phyloP scores from a whole-genome alignment of 2,329 filamentous ascomycete species.

The Aspergillus ustus region DNA sequence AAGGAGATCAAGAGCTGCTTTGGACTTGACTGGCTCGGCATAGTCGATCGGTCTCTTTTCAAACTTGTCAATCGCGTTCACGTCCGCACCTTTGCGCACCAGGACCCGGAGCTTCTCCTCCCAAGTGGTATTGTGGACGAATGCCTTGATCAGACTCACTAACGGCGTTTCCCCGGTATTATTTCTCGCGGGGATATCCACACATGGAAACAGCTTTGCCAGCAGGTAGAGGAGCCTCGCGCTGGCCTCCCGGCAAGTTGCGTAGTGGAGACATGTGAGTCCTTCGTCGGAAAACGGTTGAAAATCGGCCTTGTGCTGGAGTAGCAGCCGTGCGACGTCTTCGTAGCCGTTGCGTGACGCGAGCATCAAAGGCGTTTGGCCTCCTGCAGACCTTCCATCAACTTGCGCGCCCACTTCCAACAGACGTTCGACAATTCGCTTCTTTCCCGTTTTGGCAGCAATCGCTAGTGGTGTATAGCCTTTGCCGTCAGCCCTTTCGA shows the following conservation, averaged over 20 bases:
- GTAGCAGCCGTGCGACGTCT: background rate
- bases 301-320: slow-evolving; percentile 7
- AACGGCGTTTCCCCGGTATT: background rate
- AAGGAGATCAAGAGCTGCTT: too few species aligned
- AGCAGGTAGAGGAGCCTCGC: slow-evolving; percentile 5
- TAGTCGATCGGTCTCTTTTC: background rate
- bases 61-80: background rate
- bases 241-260: background rate
- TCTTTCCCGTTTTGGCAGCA: too few species aligned
- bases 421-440: too few species aligned
- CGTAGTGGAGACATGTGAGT: slow-evolving; percentile 18
- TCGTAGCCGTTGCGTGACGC: slow-evolving; percentile 13
- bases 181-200: background rate
- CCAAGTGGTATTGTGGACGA: background rate
- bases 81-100: background rate
- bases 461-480: background rate
- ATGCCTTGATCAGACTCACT: background rate
- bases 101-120: background rate
- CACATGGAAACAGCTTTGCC: background rate
- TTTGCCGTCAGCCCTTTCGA: background rate
- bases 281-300: slow-evolving; percentile 7
- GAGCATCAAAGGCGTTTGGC: slow-evolving; percentile 15
- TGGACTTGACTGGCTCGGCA: too few species aligned
- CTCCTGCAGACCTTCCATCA: slow-evolving; percentile 7
- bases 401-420: background rate